Evolutionary conservation across 371 early-diverging fungal species (phyloP).

Genomic region (Saksenaea vasiformis): DNA sequence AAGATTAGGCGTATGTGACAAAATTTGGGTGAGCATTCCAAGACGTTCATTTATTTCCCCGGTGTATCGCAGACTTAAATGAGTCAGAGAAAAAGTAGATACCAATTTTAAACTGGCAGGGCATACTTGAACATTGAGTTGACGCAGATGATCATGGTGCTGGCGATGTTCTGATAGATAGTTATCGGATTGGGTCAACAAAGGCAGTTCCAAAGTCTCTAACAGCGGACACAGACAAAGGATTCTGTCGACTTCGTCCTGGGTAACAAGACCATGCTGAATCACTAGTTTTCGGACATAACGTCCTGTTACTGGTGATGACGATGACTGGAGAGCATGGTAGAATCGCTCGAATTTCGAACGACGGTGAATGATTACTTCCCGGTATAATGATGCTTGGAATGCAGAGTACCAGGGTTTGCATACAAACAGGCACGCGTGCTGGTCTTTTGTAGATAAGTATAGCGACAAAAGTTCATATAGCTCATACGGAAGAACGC

Average conservation of each 20-base stretch:
- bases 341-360: neutral
- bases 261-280: neutral
- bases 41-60: neutral
- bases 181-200: neutral
- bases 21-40: neutral
- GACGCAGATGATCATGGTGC: neutral
- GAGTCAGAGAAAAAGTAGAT: neutral
- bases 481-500: neutral
- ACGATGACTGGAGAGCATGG: slow-evolving; percentile 4
- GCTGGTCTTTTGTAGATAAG: slow-evolving; percentile 1
- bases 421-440: neutral
- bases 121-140: neutral
- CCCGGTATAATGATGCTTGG: neutral
- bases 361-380: slow-evolving; percentile 5
- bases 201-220: neutral
- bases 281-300: neutral
- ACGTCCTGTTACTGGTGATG: slow-evolving; percentile 1
- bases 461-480: neutral
- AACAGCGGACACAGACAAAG: slow-evolving; percentile 2
- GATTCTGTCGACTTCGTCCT: neutral
- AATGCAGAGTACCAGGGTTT: slow-evolving; percentile 1
- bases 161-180: neutral
- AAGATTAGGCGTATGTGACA: neutral
- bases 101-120: neutral
- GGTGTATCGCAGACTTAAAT: neutral